Base-by-base conservation (phyloP, 495 filamentous ascomycete species). In the Annulohypoxylon stygium region DNA sequence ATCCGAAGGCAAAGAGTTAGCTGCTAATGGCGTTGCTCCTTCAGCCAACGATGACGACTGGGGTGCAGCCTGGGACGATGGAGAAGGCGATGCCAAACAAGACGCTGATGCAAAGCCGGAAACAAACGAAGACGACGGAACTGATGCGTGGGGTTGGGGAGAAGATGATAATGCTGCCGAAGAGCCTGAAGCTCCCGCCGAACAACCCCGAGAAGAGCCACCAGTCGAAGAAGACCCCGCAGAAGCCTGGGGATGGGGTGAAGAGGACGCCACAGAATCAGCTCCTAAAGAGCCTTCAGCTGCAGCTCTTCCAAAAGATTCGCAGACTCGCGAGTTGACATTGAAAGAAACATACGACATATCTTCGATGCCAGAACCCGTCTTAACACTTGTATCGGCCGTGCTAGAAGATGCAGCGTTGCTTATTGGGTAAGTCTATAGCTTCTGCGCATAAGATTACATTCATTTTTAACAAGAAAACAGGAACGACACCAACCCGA, bases 301-400 rank as follows among this genome's bases (percentile, higher is more conserved):
- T 78, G n/a, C 47, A 18, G n/a, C 76, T 8, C 37, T 61, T 59
- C 50, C 73, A 25, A 30, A 68, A 48, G 64, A 61, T 3, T 43
- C 69, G 16, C 66, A 80, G 39, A 82, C 81, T 0, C 79, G 80
- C 14, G 84, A 86, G 70, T 79, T 98, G 61, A 95, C 91, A 0
- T 81, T 99, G 59, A 93, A 86, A 72, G 96, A 99, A 80, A 90
- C 85, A 2, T 98, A 97, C 80, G 94, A 90, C 61, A 90, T 96
- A 30, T 97, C 95, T 8, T 90, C 92, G 30, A 89, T 97, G 69
- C 96, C 96, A 1, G 89, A 92, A 55, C 86, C 88, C 2, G 86
- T 98, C 11, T 81, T 97, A 20, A 83, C 86, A 18, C 86, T 96
- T 69, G 88, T 99, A 61, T 83, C 83, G 39, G 84, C 88, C 39